Conservation (phyloP, 2,329 filamentous ascomycete genomes). For the Microcyclospora tardicrescens region DNA sequence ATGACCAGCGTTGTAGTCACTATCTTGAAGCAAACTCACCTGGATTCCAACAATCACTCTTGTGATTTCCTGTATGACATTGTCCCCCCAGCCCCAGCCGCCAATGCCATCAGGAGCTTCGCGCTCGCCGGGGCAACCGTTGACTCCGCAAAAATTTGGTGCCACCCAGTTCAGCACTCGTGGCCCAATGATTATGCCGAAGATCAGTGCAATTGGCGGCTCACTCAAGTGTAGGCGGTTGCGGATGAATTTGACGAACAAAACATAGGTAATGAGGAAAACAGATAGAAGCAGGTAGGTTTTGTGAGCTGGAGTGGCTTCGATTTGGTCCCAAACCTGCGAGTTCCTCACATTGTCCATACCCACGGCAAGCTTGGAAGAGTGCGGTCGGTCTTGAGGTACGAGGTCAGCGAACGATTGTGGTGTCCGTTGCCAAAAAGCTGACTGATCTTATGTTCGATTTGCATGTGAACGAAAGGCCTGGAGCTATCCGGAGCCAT, state of each 20-base stretch:
- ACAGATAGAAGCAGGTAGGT: constrained; percentile 32
- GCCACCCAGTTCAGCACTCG: constrained; percentile 26
- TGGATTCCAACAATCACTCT: constrained; percentile 35
- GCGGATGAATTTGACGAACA: constrained; percentile 34
- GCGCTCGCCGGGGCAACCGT: constrained; percentile 9
- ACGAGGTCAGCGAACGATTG: too few species aligned
- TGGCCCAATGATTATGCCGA: constrained; percentile 34
- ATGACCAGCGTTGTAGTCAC: background rate
- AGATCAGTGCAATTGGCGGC: constrained; percentile 34
- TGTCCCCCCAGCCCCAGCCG: constrained; percentile 32
- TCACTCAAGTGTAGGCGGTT: constrained; percentile 37
- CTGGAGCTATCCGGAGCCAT: too few species aligned
- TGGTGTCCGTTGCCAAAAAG: too few species aligned
- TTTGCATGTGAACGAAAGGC: too few species aligned
- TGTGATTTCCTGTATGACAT: constrained; percentile 29
- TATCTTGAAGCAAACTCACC: constrained; percentile 17
- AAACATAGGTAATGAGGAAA: constrained; percentile 34
- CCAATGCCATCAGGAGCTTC: constrained; percentile 6
- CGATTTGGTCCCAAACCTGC: constrained; percentile 30
- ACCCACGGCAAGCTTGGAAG: background rate
- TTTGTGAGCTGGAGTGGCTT: constrained; percentile 33
- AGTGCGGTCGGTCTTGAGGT: constrained; percentile 1
- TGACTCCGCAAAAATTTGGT: constrained; percentile 26
- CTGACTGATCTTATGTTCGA: too few species aligned
- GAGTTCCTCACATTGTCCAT: constrained; percentile 1